A percentile compares a stretch with the other conserved stretches of the same genome.
Conservation (phyloP, 2,329 filamentous ascomycete species). For the Passalora sequoiae region DNA sequence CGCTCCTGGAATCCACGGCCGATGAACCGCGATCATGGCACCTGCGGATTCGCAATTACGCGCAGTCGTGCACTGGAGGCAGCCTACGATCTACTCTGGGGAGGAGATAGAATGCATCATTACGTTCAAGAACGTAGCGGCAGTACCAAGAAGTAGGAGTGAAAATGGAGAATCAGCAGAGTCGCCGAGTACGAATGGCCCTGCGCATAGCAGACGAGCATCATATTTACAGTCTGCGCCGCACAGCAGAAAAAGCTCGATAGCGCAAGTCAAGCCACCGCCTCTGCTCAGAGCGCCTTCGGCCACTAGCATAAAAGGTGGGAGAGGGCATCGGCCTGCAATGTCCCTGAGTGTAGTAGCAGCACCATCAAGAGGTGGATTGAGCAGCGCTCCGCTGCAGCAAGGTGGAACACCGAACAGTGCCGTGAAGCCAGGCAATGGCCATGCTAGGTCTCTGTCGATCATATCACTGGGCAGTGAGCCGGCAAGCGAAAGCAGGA, state of each 20-base stretch:
- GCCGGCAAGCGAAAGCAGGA: conserved; percentile 25
- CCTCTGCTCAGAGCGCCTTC: conserved; percentile 20
- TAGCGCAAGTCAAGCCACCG: conserved; percentile 18
- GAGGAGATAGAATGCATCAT: conserved; percentile 94
- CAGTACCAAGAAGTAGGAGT: conserved; percentile 39
- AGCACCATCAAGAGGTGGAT: conserved; percentile 27
- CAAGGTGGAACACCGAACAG: conserved; percentile 30
- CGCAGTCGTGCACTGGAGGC: conserved; percentile 92
- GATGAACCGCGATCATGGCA: conserved; percentile 11
- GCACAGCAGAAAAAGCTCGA: conserved; percentile 24
- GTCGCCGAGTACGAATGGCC: conserved; percentile 30
- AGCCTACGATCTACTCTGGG: conserved; percentile 90
- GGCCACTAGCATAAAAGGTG: conserved; percentile 16
- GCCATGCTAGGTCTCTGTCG: conserved; percentile 45
- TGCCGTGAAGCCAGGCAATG: conserved; percentile 46
- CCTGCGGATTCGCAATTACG: conserved; percentile 64
- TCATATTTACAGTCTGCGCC: conserved; percentile 13
- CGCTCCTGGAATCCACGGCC: conserved; percentile 1
- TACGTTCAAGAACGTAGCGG: conserved; percentile 82
- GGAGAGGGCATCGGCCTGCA: conserved; percentile 59
- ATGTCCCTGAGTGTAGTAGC: conserved; percentile 53
- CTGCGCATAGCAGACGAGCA: conserved; percentile 16
- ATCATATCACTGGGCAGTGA: conserved; percentile 48
- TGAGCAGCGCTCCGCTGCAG: conserved; percentile 22
- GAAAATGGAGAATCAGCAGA: conserved; percentile 13